phyloP scores from a whole-genome alignment of 164 flowering plant genomes.

The Aristolochia contorta region DNA sequence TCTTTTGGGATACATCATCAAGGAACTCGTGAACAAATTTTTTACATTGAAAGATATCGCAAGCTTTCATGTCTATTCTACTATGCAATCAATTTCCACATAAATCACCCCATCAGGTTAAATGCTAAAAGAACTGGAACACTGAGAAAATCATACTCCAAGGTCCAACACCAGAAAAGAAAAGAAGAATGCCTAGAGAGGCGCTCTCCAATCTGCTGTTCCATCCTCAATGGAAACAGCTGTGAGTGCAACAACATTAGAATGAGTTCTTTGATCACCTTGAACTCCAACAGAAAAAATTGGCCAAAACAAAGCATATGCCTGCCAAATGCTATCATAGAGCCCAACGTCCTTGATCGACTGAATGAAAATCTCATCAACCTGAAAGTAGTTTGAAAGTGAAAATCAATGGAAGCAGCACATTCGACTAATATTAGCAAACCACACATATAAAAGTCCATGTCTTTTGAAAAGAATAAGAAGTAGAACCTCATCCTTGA shows the following conservation, averaged over 20 bases:
- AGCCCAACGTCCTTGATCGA: constrained; percentile 90
- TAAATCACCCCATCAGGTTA: too few species aligned
- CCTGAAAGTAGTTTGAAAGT: constrained; percentile 30
- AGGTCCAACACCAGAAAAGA: too few species aligned
- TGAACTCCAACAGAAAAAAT: constrained; percentile 87
- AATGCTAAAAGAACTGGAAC: too few species aligned
- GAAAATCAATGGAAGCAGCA: background rate
- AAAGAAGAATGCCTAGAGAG: background rate
- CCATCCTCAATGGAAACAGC: constrained; percentile 99
- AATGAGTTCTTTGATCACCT: constrained; percentile 94
- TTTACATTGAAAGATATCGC: constrained; percentile 38
- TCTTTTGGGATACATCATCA: constrained; percentile 65
- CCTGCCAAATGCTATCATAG: constrained; percentile 96
- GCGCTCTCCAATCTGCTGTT: constrained; percentile 86
- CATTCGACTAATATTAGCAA: too few species aligned
- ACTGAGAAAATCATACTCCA: too few species aligned
- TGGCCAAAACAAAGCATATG: constrained; percentile 89
- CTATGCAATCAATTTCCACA: too few species aligned
- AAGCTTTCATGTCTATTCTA: too few species aligned
- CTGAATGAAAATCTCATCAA: constrained; percentile 92
- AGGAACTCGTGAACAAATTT: constrained; percentile 85
- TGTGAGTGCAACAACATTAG: constrained; percentile 85
- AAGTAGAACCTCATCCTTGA: constrained; percentile 86
- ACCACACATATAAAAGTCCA: background rate
- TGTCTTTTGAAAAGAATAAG: background rate